Evolutionary conservation across 2,329 filamentous ascomycete genomes (phyloP), one percentile per base, ranked within the genome.

Genomic region (Fusarium torulosum): DNA sequence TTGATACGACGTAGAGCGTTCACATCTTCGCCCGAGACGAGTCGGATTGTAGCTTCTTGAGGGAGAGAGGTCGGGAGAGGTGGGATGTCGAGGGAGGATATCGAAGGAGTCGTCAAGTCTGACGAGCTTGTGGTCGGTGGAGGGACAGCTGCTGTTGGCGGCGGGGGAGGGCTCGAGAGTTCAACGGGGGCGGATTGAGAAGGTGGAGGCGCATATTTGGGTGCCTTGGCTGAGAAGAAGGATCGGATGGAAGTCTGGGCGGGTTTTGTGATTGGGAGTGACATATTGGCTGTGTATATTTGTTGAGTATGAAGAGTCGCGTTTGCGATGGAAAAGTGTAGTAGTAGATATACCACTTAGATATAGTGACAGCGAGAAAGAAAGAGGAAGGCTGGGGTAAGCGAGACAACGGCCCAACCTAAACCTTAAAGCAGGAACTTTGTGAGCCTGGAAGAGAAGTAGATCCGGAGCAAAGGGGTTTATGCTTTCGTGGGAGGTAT

Each of bases 1-100:
- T 90, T 90, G 76, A 91, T 89, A 70, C 88, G 85, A 38, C 86
- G 86, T 7, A 91, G 81, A 43, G 86, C 82, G 57, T 85, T 79
- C 57, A 90, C 77, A 76, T 90, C 86, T 44, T 79, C 72, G 43
- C 81, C 76, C 2, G 79, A 77, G 52, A 89, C 78, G 53, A 80
- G 79, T 7, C 83, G 82, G 72, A 90, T 86, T 59, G 78, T 77
- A 20, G 86, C 86, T 74, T 86, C 81, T 15, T 77, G 77, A 77
- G 83, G 74, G 69, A 84, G 50, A 74, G 74, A 44, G 72, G 79
- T 27, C 75, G 77, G 51, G 46, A 75, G 51, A 74, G 77, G 67
- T 9, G 64, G 78, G 35, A 67, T 76, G 63, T 44, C 75, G 53
- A 53, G 69, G 20, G 55, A 46, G 9, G 52, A 49, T 2, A 45